Evolutionary conservation across 192 early-diverging fungal species (phyloP).

Genomic region (Coemansia sp.): DNA sequence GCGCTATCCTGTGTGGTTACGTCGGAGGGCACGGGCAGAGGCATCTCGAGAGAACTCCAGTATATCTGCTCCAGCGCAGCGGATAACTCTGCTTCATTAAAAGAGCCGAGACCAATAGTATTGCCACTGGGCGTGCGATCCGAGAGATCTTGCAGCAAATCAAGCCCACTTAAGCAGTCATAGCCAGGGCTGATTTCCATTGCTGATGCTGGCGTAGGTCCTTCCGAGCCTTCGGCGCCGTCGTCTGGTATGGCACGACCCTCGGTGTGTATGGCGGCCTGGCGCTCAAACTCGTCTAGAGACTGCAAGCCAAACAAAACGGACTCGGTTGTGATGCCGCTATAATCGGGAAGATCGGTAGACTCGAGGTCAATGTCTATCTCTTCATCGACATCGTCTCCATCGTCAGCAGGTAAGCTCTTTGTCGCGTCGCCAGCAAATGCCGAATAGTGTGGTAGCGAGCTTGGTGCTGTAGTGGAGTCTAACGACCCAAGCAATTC

Average conservation of each 20-base stretch:
- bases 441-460: not conserved
- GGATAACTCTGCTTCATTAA: conserved; percentile 43
- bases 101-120: conserved; percentile 13
- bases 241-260: not conserved
- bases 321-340: conserved; percentile 28
- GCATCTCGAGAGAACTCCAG: conserved; percentile 34
- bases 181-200: not conserved
- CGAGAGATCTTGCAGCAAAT: not conserved
- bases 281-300: conserved; percentile 44
- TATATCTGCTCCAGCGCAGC: conserved; percentile 48
- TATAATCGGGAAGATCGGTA: not conserved
- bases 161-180: not conserved
- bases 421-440: not conserved
- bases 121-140: not conserved
- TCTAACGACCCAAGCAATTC: conserved; percentile 21
- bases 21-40: conserved; percentile 2
- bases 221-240: not conserved
- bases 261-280: conserved; percentile 20
- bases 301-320: conserved; percentile 36
- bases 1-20: conserved; percentile 2
- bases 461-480: not conserved
- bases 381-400: not conserved
- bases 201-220: not conserved
- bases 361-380: not conserved
- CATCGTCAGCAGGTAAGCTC: not conserved